Percentiles rank a stretch among this genome's conserved stretches.
phyloP scores from a whole-genome alignment of 2,329 filamentous ascomycete genomes.

The Mycocentrospora acerina region DNA sequence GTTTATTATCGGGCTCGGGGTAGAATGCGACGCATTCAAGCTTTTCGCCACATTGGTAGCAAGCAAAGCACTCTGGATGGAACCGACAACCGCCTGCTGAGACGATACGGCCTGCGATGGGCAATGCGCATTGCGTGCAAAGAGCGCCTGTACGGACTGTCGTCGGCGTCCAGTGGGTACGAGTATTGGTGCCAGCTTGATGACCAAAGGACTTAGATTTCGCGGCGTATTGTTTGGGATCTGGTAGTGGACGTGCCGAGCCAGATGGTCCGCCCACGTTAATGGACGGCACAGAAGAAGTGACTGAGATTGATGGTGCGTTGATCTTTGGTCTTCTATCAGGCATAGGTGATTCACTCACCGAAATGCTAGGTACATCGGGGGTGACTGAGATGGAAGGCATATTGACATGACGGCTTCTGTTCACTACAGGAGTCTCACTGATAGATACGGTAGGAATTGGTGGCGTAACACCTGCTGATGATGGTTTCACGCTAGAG shows the following conservation, averaged over 20 bases:
- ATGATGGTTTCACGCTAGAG: constrained; percentile 18
- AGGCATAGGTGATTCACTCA: constrained; percentile 18
- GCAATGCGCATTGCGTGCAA: constrained; percentile 79
- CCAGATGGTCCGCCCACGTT: constrained; percentile 23
- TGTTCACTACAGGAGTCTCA: constrained; percentile 11
- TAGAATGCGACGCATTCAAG: constrained; percentile 97
- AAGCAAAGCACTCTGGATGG: constrained; percentile 90
- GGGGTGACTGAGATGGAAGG: constrained; percentile 17
- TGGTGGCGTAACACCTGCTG: constrained; percentile 18
- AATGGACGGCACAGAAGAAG: constrained; percentile 29
- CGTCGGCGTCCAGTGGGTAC: constrained; percentile 49
- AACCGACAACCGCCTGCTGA: constrained; percentile 81
- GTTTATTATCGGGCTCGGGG: constrained; percentile 76
- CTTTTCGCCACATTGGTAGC: constrained; percentile 80
- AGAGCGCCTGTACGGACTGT: constrained; percentile 63
- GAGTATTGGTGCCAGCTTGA: constrained; percentile 39
- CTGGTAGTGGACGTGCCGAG: constrained; percentile 49
- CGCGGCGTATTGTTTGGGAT: constrained; percentile 50
- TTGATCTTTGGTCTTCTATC: constrained; percentile 11
- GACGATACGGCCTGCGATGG: constrained; percentile 89
- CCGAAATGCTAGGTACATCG: constrained; percentile 17
- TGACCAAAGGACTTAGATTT: constrained; percentile 23
- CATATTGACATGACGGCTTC: constrained; percentile 6
- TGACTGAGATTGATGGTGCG: constrained; percentile 26
- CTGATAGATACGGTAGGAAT: constrained; percentile 30